Conservation (phyloP, 805 yeast genomes). For the Saturnispora zaruensis region DNA sequence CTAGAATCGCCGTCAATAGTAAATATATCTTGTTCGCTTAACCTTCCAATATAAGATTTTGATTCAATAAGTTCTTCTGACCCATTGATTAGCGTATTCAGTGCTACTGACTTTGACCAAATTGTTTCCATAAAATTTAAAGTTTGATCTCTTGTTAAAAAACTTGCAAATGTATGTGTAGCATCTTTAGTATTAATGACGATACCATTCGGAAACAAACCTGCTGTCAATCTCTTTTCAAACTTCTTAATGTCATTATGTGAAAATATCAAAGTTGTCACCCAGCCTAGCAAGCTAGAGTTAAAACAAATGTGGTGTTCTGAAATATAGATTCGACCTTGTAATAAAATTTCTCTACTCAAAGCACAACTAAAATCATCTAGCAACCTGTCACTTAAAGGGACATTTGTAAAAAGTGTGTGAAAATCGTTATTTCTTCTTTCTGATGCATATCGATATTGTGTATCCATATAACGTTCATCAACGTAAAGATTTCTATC, state of each 20-base stretch:
- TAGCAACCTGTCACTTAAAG: conserved; percentile 59
- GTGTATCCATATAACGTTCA: conserved; percentile 50
- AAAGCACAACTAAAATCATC: conserved; percentile 91
- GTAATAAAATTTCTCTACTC: conserved; percentile 75
- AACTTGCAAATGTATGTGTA: conserved; percentile 78
- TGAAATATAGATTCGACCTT: conserved; percentile 79
- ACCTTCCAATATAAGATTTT: conserved; percentile 10
- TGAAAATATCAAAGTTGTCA: conserved; percentile 67
- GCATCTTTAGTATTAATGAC: conserved; percentile 54
- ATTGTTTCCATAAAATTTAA: conserved; percentile 58
- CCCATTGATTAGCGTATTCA: conserved; percentile 23
- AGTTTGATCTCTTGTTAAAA: conserved; percentile 72
- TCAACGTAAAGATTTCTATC: conserved; percentile 45
- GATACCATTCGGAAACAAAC: conserved; percentile 86
- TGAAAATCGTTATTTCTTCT: conserved; percentile 72
- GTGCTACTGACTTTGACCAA: conserved; percentile 47
- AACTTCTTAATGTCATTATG: conserved; percentile 60
- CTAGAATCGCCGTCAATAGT: conserved; percentile 28
- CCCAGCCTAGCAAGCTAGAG: conserved; percentile 85
- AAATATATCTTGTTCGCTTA: conserved; percentile 25
- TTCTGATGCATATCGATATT: conserved; percentile 54
- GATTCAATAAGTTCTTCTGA: conserved; percentile 19
- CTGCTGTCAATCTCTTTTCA: conserved; percentile 81
- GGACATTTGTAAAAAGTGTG: conserved; percentile 56
- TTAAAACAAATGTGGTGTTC: conserved; percentile 77